Evolutionary conservation across 805 yeast genomes (phyloP).

Genomic region (Kluyveromyces siamensis): DNA sequence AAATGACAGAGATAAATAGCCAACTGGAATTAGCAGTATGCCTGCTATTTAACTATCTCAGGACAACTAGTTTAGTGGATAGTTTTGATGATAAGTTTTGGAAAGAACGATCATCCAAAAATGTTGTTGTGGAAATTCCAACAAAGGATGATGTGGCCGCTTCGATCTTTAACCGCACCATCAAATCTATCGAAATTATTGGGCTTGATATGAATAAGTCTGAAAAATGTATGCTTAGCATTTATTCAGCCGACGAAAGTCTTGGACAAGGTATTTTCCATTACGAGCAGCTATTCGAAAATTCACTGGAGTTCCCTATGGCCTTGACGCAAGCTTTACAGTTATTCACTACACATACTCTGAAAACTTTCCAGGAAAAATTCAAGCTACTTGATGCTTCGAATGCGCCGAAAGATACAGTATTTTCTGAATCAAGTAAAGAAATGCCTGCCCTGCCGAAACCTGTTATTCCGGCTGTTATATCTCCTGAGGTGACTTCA

Average conservation of each 20-base stretch:
- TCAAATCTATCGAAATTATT: slow-evolving; percentile 3
- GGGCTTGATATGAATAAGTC: slow-evolving; percentile 6
- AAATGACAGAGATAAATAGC: slow-evolving; percentile 1
- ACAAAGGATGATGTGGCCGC: not conserved
- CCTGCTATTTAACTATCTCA: slow-evolving; percentile 5
- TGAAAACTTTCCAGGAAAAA: slow-evolving; percentile 2
- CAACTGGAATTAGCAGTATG: slow-evolving; percentile 7
- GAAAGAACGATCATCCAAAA: slow-evolving; percentile 3
- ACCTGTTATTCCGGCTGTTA: not conserved
- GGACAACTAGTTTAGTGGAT: slow-evolving; percentile 1
- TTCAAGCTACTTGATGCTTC: not conserved
- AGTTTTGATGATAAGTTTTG: not conserved
- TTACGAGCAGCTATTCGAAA: slow-evolving; percentile 8
- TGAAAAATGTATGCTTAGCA: slow-evolving; percentile 11
- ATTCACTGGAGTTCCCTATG: slow-evolving; percentile 7
- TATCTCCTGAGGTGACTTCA: not conserved
- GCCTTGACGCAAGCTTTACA: slow-evolving; percentile 2
- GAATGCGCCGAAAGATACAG: not conserved
- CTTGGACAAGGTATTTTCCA: slow-evolving; percentile 12
- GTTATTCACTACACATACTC: not conserved
- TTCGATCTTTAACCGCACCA: not conserved
- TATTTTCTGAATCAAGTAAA: not conserved
- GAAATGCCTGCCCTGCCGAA: not conserved
- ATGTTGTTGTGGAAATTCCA: slow-evolving; percentile 1
- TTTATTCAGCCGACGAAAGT: slow-evolving; percentile 8